Evolutionary conservation across 75 land plant species (phyloP).

Genomic region (Azolla pinnata): DNA sequence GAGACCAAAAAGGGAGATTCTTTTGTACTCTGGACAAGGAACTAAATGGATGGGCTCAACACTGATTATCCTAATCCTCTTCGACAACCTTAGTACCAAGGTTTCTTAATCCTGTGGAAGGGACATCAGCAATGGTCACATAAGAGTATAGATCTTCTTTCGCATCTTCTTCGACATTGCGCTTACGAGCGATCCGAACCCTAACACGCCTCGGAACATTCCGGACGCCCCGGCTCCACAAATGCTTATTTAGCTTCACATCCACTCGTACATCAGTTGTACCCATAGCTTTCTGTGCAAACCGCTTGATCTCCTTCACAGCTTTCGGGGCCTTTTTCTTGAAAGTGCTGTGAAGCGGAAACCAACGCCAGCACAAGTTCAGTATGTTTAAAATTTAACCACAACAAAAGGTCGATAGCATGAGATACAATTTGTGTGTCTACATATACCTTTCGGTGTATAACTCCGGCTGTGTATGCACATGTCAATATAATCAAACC

Average conservation of each 20-base stretch:
- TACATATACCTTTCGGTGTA: too few relatives aligned
- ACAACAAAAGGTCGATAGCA: too few relatives aligned
- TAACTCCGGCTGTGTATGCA: too few relatives aligned
- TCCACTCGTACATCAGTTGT: conserved; percentile 58
- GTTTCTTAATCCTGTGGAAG: conserved; percentile 49
- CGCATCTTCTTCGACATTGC: conserved; percentile 75
- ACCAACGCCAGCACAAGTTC: too few relatives aligned
- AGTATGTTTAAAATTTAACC: too few relatives aligned
- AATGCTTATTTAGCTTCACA: conserved; percentile 61
- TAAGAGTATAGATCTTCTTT: conserved; percentile 70
- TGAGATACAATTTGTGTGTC: too few relatives aligned
- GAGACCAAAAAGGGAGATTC: too few relatives aligned
- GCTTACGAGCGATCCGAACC: conserved; percentile 68
- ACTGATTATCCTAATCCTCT: conserved; percentile 33
- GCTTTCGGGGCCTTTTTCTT: conserved; percentile 75
- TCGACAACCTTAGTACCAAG: conserved; percentile 56
- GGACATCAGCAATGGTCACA: conserved; percentile 61
- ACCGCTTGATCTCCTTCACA: conserved; percentile 70
- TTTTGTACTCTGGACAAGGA: too few relatives aligned
- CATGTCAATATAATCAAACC: too few relatives aligned
- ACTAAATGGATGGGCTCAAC: too few relatives aligned
- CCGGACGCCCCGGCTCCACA: conserved; percentile 57
- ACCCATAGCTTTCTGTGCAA: conserved; percentile 68
- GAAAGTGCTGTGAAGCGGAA: conserved; percentile 79
- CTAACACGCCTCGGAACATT: conserved; percentile 59